These are phyloP conservation scores for Lactarius deliciosus DNA, from an alignment of 768 basidiomycete genomes.

Conservation along the genomic window DNA sequence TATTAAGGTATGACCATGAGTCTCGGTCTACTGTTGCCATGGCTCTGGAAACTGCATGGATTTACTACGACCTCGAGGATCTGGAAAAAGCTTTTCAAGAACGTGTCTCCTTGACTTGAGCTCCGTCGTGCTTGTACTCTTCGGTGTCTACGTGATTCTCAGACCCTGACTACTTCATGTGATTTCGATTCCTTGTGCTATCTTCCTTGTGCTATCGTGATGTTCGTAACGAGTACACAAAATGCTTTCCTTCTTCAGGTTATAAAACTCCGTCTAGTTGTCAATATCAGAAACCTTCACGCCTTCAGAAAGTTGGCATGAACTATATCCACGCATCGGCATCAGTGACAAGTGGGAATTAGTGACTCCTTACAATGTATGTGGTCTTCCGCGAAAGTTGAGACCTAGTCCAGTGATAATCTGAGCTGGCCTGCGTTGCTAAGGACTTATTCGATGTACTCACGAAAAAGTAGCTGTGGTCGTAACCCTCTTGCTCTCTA, in stretches of 20 bases:
- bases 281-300: constrained; percentile 35
- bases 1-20: constrained; percentile 58
- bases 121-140: background rate
- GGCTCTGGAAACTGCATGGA: constrained; percentile 68
- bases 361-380: constrained; percentile 60
- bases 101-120: constrained; percentile 41
- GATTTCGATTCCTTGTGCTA: constrained; percentile 22
- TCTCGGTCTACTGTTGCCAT: constrained; percentile 61
- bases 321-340: constrained; percentile 47
- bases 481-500: constrained; percentile 78
- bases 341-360: constrained; percentile 29
- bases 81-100: constrained; percentile 61
- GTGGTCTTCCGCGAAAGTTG: constrained; percentile 88
- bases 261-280: background rate
- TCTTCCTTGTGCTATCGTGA: constrained; percentile 22
- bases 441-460: constrained; percentile 23
- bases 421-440: background rate
- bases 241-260: constrained; percentile 1
- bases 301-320: constrained; percentile 88
- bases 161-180: constrained; percentile 10
- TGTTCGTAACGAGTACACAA: constrained; percentile 17
- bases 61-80: constrained; percentile 56
- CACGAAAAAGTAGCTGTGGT: constrained; percentile 90
- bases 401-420: constrained; percentile 53
- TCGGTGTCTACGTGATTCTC: background rate